These are phyloP conservation scores for Aspergillus sergii DNA, from an alignment of 2,329 filamentous ascomycete genomes.

Conservation along the genomic window DNA sequence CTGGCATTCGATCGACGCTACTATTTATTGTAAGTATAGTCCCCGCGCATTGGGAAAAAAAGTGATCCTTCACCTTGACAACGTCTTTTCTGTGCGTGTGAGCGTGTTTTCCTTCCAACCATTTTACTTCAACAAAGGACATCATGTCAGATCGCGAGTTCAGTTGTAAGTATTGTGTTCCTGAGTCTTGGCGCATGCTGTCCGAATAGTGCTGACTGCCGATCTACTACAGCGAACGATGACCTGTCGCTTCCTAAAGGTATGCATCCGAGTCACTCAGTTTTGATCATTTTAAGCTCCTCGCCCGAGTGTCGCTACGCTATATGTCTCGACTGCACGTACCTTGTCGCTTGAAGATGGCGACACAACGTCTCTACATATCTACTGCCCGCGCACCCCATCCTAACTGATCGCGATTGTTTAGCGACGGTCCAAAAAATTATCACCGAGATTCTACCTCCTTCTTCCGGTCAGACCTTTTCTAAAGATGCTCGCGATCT, in stretches of 20 bases:
- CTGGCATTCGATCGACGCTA: constrained; percentile 4
- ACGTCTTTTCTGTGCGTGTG: background rate
- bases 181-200: constrained; percentile 13
- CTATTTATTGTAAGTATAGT: constrained; percentile 14
- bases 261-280: constrained; percentile 26
- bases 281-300: background rate
- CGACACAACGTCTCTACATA: background rate
- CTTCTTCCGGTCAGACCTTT: constrained; percentile 77
- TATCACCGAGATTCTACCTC: constrained; percentile 86
- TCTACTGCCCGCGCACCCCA: background rate
- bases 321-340: background rate
- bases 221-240: constrained; percentile 51
- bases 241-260: constrained; percentile 64
- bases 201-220: constrained; percentile 22
- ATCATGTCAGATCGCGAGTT: constrained; percentile 61
- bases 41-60: constrained; percentile 12
- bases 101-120: background rate
- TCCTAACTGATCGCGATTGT: constrained; percentile 9
- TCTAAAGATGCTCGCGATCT: constrained; percentile 94
- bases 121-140: background rate
- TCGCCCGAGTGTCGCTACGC: background rate
- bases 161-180: constrained; percentile 42
- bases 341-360: background rate
- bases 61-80: constrained; percentile 5
- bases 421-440: constrained; percentile 76